phyloP scores from a whole-genome alignment of 2,329 filamentous ascomycete genomes.

The Ramularia endophylla region DNA sequence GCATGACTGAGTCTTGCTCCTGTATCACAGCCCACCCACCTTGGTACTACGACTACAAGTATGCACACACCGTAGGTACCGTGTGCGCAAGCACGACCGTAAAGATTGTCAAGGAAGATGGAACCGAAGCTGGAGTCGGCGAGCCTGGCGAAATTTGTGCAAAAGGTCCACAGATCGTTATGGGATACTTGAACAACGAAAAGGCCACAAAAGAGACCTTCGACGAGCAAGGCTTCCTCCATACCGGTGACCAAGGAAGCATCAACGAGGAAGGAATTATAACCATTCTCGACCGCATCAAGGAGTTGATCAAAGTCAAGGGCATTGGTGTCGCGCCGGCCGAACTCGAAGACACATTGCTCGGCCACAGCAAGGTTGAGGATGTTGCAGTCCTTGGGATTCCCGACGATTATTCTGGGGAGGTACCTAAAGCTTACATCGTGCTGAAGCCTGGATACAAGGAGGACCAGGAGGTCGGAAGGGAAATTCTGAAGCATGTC shows the following conservation, averaged over 20 bases:
- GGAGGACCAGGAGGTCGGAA: slow-evolving; percentile 28
- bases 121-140: slow-evolving; percentile 46
- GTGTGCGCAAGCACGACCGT: slow-evolving; percentile 55
- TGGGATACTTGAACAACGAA: slow-evolving; percentile 49
- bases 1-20: slow-evolving; percentile 61
- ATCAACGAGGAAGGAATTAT: slow-evolving; percentile 38
- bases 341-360: slow-evolving; percentile 45
- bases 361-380: slow-evolving; percentile 42
- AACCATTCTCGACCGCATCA: slow-evolving; percentile 51
- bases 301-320: slow-evolving; percentile 49
- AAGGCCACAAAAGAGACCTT: slow-evolving; percentile 46
- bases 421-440: slow-evolving; percentile 31
- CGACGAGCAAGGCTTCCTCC: slow-evolving; percentile 41
- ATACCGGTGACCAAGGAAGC: slow-evolving; percentile 45
- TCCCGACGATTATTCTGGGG: slow-evolving; percentile 38
- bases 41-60: slow-evolving; percentile 50
- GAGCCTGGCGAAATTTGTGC: slow-evolving; percentile 53
- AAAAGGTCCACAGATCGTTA: slow-evolving; percentile 48
- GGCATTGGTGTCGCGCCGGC: slow-evolving; percentile 49
- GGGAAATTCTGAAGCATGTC: slow-evolving; percentile 38
- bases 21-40: slow-evolving; percentile 59
- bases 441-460: slow-evolving; percentile 27
- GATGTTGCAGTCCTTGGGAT: slow-evolving; percentile 48
- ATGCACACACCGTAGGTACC: slow-evolving; percentile 51
- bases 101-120: slow-evolving; percentile 54